phyloP scores from a whole-genome alignment of 1,139 yeast species.

The Pichia sp. region DNA sequence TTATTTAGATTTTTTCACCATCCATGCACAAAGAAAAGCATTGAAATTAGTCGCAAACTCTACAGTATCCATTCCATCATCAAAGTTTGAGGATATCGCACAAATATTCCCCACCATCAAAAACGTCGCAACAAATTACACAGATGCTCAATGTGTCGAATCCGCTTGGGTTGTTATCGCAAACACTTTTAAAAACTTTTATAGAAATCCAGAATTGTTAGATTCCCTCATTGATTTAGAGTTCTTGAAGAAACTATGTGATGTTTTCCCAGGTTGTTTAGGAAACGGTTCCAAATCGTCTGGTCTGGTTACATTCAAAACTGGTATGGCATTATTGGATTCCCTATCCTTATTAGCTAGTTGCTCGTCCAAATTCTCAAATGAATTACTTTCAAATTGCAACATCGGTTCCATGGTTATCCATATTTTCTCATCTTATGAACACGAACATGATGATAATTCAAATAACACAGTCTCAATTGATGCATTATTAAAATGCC shows the following conservation, averaged over 20 bases:
- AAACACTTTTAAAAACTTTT: slow-evolving; percentile 56
- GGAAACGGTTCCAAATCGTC: slow-evolving; percentile 25
- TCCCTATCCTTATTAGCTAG: slow-evolving; percentile 42
- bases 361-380: slow-evolving; percentile 42
- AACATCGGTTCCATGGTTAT: slow-evolving; percentile 43
- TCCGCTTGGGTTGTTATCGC: slow-evolving; percentile 68
- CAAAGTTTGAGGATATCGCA: slow-evolving; percentile 47
- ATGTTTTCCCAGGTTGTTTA: slow-evolving; percentile 28
- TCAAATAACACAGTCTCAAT: slow-evolving; percentile 39
- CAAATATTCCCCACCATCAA: slow-evolving; percentile 64
- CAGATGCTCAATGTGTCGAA: slow-evolving; percentile 66
- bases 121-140: slow-evolving; percentile 55
- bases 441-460: slow-evolving; percentile 27
- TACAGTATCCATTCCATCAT: slow-evolving; percentile 48
- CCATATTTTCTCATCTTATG: slow-evolving; percentile 38
- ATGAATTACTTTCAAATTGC: slow-evolving; percentile 40
- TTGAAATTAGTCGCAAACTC: slow-evolving; percentile 76
- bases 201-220: slow-evolving; percentile 42
- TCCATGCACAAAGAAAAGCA: slow-evolving; percentile 87
- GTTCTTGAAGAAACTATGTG: slow-evolving; percentile 33
- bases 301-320: slow-evolving; percentile 28
- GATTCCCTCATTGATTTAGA: slow-evolving; percentile 43
- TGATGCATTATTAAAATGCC: slow-evolving; percentile 74
- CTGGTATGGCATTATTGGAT: slow-evolving; percentile 41
- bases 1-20: slow-evolving; percentile 83